Percentiles rank a stretch among this genome's conserved stretches.
These are phyloP conservation scores for Podosphaera leucotricha DNA, from an alignment of 2,329 filamentous ascomycete genomes.

Conservation along the genomic window DNA sequence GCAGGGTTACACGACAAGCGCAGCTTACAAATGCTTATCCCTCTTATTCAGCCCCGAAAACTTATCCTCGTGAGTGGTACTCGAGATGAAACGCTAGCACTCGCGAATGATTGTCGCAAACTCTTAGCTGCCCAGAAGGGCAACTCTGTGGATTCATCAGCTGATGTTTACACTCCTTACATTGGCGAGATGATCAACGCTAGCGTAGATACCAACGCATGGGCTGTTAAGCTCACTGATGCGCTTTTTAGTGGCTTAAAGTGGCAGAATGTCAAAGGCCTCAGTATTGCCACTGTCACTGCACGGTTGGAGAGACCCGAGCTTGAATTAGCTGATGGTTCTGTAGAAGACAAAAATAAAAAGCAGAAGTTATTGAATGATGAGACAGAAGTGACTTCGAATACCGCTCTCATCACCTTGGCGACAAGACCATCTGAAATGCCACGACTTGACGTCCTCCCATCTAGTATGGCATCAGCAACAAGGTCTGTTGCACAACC, in stretches of 20 bases:
- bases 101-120: slow-evolving; percentile 61
- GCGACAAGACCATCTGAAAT: slow-evolving; percentile 6
- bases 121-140: slow-evolving; percentile 27
- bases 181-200: slow-evolving; percentile 60
- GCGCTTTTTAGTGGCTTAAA: slow-evolving; percentile 64
- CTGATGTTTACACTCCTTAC: slow-evolving; percentile 60
- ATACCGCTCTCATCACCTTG: slow-evolving; percentile 5
- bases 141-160: slow-evolving; percentile 21
- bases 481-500: slow-evolving; percentile 61
- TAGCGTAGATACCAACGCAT: slow-evolving; percentile 92
- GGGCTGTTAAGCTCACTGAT: slow-evolving; percentile 79
- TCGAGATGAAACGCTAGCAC: slow-evolving; percentile 48
- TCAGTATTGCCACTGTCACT: slow-evolving; percentile 83
- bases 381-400: slow-evolving; percentile 12
- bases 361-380: slow-evolving; percentile 20
- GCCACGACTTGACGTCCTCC: slow-evolving; percentile 23
- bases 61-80: slow-evolving; percentile 75
- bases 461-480: slow-evolving; percentile 39
- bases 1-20: slow-evolving; percentile 81
- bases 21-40: slow-evolving; percentile 82
- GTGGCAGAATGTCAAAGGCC: slow-evolving; percentile 80
- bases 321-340: slow-evolving; percentile 18
- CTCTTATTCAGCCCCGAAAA: slow-evolving; percentile 80
- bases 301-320: slow-evolving; percentile 37
- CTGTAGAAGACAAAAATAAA: slow-evolving; percentile 21